These are phyloP conservation scores for Talaromyces piceae DNA, from an alignment of 2,329 filamentous ascomycete genomes.

Conservation along the genomic window DNA sequence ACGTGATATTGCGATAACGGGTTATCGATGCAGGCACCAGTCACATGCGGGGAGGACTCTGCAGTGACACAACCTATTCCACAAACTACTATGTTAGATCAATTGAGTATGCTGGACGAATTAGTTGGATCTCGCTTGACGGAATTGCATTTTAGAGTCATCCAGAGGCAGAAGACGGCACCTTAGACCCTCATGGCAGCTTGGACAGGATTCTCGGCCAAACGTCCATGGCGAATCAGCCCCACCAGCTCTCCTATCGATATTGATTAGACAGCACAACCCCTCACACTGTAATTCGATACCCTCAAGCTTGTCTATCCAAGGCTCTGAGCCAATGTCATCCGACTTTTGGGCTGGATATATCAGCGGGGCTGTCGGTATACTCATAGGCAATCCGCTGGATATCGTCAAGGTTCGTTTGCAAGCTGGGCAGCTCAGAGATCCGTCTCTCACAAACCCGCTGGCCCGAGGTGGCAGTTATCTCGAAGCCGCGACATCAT, in stretches of 20 bases:
- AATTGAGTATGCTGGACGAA: too few species aligned
- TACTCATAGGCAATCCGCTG: conserved; percentile 81
- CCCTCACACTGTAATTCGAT: background rate
- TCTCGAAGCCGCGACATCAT: conserved; percentile 28
- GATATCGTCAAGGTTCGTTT: conserved; percentile 73
- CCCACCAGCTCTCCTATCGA: background rate
- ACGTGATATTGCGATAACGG: conserved; percentile 17
- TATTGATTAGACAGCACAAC: background rate
- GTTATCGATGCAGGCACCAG: background rate
- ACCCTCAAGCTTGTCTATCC: background rate
- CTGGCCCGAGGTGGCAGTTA: conserved; percentile 14
- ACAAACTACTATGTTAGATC: too few species aligned
- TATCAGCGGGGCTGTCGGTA: conserved; percentile 74
- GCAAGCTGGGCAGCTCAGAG: conserved; percentile 45
- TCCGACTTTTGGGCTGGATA: conserved; percentile 94
- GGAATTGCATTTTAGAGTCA: too few species aligned
- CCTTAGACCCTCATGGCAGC: too few species aligned
- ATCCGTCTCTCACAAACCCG: conserved; percentile 6
- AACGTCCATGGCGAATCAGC: too few species aligned
- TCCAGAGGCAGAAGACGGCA: too few species aligned
- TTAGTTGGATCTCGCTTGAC: too few species aligned
- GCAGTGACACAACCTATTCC: too few species aligned
- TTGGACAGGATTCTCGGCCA: too few species aligned
- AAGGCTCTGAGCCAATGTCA: conserved; percentile 59
- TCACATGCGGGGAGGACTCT: background rate